Evolutionary conservation across 2,329 filamentous ascomycete species (phyloP), one percentile per base, ranked within the genome.

Genomic region (Aspergillus unguis): DNA sequence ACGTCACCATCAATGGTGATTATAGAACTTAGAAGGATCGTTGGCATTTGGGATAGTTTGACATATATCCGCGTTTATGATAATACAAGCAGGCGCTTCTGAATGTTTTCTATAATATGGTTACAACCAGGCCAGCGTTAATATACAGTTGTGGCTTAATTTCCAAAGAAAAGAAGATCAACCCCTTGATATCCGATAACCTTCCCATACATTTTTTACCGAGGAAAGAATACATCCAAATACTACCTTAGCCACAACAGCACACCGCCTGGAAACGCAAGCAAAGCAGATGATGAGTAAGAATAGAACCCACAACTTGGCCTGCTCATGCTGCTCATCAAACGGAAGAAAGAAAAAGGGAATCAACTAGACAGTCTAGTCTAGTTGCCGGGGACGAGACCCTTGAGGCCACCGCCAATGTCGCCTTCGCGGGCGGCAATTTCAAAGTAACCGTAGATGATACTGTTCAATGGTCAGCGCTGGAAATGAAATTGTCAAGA

Each of bases 401-500:
- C 84, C 74, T 85, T 85, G 54, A 87, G 77, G 62, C 90, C 90
- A 56, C 86, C 67, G 51, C 75, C 83, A 75, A 97, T 86, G 72
- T 99, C 94, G 66, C 94, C 94, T 77, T 99, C 94, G 79, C 96
- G 96, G 67, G 95, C 95, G 26, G 94, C 94, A 68, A 99, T 99
- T 75, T 99, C 94, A 68, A 99, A 99, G 80, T 99, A 99, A 61
- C 92, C 90, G 75, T 99, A 99, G 76, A 99, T 99, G 73, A 99
- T 99, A 57, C 90, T 95, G 64, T 10, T 27, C 73, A 67, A 71
- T 75, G 60, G 58, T 47, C 27, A 8, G 50, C 41, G 33, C 10
- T 42, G 32, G 3, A 32, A 50, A 9, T 25, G 41, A 50, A n/a
- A 28, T 33, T 42, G 26, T 8, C 11, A 27, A 50, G 43, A 17